phyloP scores from a whole-genome alignment of 2,329 filamentous ascomycete genomes.

The Cytospora schulzeri region DNA sequence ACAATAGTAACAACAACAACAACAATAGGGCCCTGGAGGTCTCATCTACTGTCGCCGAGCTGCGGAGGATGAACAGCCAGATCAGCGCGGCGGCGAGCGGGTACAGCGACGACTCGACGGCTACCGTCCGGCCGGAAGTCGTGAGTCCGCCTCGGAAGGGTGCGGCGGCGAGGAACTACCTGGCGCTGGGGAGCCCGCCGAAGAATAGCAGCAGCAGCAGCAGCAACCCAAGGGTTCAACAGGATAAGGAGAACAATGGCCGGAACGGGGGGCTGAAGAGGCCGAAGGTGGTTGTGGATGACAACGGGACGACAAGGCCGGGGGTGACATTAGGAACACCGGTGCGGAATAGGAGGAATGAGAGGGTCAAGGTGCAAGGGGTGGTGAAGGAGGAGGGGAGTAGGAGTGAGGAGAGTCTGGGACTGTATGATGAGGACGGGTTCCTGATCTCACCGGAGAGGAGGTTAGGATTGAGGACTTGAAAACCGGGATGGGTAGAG shows the following conservation, averaged over 20 bases:
- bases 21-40: slow-evolving; percentile 30
- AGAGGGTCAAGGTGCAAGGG: not conserved
- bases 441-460: slow-evolving; percentile 49
- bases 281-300: slow-evolving; percentile 21
- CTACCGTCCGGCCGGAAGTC: slow-evolving; percentile 42
- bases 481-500: not conserved
- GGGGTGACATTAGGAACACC: not conserved
- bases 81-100: slow-evolving; percentile 45
- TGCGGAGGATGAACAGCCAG: slow-evolving; percentile 60
- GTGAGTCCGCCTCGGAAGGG: slow-evolving; percentile 35
- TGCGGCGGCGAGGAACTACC: slow-evolving; percentile 48
- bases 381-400: not conserved
- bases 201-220: no score
- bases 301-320: not conserved
- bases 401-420: slow-evolving; percentile 43
- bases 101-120: slow-evolving; percentile 37
- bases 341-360: not conserved
- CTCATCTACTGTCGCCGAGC: slow-evolving; percentile 51
- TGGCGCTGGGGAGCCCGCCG: slow-evolving; percentile 43
- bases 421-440: slow-evolving; percentile 49
- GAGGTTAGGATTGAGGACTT: slow-evolving; percentile 12
- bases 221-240: not conserved
- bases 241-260: slow-evolving; percentile 17
- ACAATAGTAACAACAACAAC: not conserved
- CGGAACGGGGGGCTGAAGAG: slow-evolving; percentile 17